Conservation (phyloP, 805 yeast species). For the Lachancea mirantina region DNA sequence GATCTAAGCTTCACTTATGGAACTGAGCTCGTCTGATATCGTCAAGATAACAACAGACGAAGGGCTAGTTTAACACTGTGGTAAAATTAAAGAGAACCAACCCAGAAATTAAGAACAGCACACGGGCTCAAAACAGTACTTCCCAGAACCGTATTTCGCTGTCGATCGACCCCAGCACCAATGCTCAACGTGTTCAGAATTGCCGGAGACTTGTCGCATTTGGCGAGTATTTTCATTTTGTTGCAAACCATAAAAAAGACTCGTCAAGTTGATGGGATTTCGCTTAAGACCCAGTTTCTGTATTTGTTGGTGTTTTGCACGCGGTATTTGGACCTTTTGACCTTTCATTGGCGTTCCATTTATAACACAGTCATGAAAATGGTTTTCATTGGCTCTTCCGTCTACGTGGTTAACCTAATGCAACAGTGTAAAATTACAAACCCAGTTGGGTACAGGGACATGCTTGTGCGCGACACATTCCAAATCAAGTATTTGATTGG, state of each 20-base stretch:
- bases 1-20: not conserved
- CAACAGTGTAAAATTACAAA: slow-evolving; percentile 35
- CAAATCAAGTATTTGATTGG: slow-evolving; percentile 62
- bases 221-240: slow-evolving; percentile 69
- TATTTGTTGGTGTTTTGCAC: slow-evolving; percentile 68
- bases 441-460: slow-evolving; percentile 45
- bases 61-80: not conserved
- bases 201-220: slow-evolving; percentile 72
- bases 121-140: too few relatives aligned
- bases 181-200: slow-evolving; percentile 40
- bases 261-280: slow-evolving; percentile 71
- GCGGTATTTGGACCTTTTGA: slow-evolving; percentile 57
- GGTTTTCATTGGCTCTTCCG: slow-evolving; percentile 67
- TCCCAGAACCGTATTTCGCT: too few relatives aligned
- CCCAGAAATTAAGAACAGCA: not conserved
- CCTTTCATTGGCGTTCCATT: slow-evolving; percentile 47
- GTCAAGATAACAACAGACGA: not conserved
- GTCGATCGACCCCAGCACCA: not conserved
- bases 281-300: slow-evolving; percentile 78
- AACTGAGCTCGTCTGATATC: not conserved
- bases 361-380: slow-evolving; percentile 80
- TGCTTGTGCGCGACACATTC: slow-evolving; percentile 66
- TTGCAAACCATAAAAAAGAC: slow-evolving; percentile 60
- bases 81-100: not conserved
- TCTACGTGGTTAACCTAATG: slow-evolving; percentile 70